phyloP scores from a whole-genome alignment of 805 yeast species.

The Schwanniomyces yamadae region DNA sequence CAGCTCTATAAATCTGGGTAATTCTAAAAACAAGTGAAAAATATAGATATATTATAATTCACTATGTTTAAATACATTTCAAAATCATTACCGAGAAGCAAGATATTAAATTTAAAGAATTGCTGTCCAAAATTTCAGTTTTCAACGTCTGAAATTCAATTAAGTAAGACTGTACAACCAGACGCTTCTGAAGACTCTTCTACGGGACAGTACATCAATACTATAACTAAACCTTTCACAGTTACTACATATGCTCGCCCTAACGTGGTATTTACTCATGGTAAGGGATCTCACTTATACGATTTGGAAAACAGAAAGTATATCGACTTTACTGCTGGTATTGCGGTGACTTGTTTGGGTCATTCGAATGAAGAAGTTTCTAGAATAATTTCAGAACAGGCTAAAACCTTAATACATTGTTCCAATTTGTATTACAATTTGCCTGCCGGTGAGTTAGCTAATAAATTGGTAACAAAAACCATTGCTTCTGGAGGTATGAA shows the following conservation, averaged over 20 bases:
- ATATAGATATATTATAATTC: too few species aligned
- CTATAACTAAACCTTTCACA: constrained; percentile 50
- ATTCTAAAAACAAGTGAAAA: too few species aligned
- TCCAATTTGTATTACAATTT: constrained; percentile 84
- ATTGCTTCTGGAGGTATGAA: constrained; percentile 73
- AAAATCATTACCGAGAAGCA: too few species aligned
- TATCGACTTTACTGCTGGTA: constrained; percentile 92
- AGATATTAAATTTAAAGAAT: too few species aligned
- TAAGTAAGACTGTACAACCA: constrained; percentile 14
- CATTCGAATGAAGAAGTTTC: constrained; percentile 79
- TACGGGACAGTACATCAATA: constrained; percentile 42
- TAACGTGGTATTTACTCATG: constrained; percentile 70
- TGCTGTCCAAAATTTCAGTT: constrained; percentile 1
- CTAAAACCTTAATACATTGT: constrained; percentile 70
- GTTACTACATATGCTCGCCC: constrained; percentile 85
- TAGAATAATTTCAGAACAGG: constrained; percentile 69
- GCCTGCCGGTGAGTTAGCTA: constrained; percentile 79
- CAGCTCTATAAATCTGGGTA: not conserved
- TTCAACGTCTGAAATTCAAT: constrained; percentile 1
- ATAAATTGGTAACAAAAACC: constrained; percentile 68
- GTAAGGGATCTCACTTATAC: constrained; percentile 76
- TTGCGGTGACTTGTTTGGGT: constrained; percentile 95
- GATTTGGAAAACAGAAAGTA: constrained; percentile 78
- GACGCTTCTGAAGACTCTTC: constrained; percentile 32
- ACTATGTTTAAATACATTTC: too few species aligned